Evolutionary conservation across 108 stramenopile species (phyloP), one percentile per base, ranked within the genome.

Genomic region (Thalassiosira profunda): DNA sequence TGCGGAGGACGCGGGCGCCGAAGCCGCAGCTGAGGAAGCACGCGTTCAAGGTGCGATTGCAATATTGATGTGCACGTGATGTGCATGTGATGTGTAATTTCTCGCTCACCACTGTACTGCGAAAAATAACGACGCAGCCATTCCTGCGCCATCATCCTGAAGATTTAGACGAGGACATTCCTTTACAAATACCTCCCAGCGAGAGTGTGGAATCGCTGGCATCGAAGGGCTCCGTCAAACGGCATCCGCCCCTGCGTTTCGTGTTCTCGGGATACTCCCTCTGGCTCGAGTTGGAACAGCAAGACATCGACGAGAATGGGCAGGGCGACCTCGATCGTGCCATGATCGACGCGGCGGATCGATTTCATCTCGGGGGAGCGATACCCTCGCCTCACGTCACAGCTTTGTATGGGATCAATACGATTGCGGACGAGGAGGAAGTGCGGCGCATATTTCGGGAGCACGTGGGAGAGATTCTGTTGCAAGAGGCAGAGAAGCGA

Each of bases 361-460:
- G 34, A 25, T 69, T 77, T 30, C 12, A 42, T 34, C 49, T 61
- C 4, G 69, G 59, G 11, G 28, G 31, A 25, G 40, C 52, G 9
- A 72, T 79, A 33, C 77, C 77, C 21, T 38, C 71, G 29, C 77
- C 77, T 21, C 77, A 79, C 37, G 77, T 79, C 10, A 79, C 77
- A 0, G 77, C 65, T 18, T 18, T 67, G 17, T 79, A 79, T 47
- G 77, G 77, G 23, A 72, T 79, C 42, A 48, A 52, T 49, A 54
- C 14, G 15, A 31, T 74, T 18, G 11, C 30, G 20, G 46, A 59
- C 15, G 74, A 68, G 23, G 45, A 25, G 5, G 71, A 72, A 30
- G 45, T 72, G 8, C 20, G 29, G 41, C 56, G 63, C 14, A 18
- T 63, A 10, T 79, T 79, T 43, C 53, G 64, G 6, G 45, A 56